Percentiles rank a stretch among this genome's conserved stretches.
These are phyloP conservation scores for Triticum timopheevii DNA, from an alignment of 176 grass and related monocot species.

Conservation along the genomic window DNA sequence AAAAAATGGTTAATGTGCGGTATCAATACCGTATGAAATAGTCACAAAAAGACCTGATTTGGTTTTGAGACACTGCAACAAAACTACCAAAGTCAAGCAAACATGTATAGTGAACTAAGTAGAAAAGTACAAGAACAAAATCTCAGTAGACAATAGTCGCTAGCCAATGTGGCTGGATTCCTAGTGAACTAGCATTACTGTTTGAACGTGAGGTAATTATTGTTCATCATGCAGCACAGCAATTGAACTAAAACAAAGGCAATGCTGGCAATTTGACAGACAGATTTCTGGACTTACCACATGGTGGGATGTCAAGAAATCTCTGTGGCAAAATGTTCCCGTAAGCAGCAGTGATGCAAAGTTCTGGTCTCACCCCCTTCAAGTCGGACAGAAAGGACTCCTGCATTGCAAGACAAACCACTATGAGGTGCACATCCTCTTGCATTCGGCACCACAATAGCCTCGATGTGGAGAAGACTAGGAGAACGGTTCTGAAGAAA, in stretches of 20 bases:
- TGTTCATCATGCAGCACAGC: not conserved
- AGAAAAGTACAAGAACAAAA: not conserved
- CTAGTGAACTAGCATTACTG: not conserved
- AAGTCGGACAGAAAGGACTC: constrained; percentile 64
- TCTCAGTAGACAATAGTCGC: not conserved
- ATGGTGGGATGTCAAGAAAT: constrained; percentile 88
- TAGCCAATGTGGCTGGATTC: constrained; percentile 3
- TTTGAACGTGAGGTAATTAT: constrained; percentile 2
- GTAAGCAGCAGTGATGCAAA: constrained; percentile 89
- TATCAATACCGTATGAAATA: not conserved
- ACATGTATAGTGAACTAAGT: not conserved
- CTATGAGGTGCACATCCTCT: not conserved
- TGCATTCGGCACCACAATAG: not conserved
- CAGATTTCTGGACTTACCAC: constrained; percentile 38
- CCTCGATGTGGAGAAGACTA: not conserved
- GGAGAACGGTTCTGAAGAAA: not conserved
- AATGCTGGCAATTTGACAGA: not conserved
- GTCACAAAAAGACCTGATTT: not conserved
- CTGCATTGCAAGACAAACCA: constrained; percentile 48
- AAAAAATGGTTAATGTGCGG: not conserved
- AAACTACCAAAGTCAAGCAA: not conserved
- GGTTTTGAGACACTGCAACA: not conserved
- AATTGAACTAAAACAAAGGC: not conserved
- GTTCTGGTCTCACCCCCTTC: constrained; percentile 64
- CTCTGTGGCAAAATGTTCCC: constrained; percentile 89